A percentile compares a stretch with the other conserved stretches of the same genome.
phyloP scores from a whole-genome alignment of 768 basidiomycete genomes.

The Asterophora lycoperdoides region DNA sequence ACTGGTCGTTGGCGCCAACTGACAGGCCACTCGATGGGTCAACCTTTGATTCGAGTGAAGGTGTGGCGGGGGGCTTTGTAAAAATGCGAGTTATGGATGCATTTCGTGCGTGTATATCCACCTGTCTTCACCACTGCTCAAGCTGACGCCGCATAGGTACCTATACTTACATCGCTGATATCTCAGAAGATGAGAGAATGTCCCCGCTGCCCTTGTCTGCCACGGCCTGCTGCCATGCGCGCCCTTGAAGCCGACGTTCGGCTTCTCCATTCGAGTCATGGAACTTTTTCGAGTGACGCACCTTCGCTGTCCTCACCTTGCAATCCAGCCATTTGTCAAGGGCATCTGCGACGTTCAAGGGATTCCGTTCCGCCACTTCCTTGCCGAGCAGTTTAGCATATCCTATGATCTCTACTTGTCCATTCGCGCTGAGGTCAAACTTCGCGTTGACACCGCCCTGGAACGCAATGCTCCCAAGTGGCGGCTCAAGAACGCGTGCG shows the following conservation, averaged over 20 bases:
- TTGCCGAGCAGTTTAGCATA: constrained; percentile 21
- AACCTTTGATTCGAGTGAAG: too few species aligned
- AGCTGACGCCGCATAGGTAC: too few species aligned
- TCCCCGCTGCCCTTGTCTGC: constrained; percentile 14
- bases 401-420: constrained; percentile 24
- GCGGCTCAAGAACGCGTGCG: constrained; percentile 23
- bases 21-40: too few species aligned
- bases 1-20: too few species aligned
- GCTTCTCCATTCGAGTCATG: constrained; percentile 18
- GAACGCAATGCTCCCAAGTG: constrained; percentile 20
- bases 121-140: too few species aligned
- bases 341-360: too few species aligned
- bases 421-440: constrained; percentile 10
- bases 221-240: constrained; percentile 24
- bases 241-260: constrained; percentile 17
- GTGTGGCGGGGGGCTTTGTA: too few species aligned
- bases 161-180: too few species aligned
- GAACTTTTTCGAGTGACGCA: constrained; percentile 19
- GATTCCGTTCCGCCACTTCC: constrained; percentile 15
- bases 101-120: too few species aligned
- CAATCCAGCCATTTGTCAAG: too few species aligned
- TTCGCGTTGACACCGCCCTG: constrained; percentile 17
- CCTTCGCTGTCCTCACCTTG: constrained; percentile 22
- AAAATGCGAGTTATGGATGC: too few species aligned
- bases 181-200: too few species aligned